Base-by-base conservation (phyloP, 2,329 filamentous ascomycete genomes). In the Cadophora malorum region DNA sequence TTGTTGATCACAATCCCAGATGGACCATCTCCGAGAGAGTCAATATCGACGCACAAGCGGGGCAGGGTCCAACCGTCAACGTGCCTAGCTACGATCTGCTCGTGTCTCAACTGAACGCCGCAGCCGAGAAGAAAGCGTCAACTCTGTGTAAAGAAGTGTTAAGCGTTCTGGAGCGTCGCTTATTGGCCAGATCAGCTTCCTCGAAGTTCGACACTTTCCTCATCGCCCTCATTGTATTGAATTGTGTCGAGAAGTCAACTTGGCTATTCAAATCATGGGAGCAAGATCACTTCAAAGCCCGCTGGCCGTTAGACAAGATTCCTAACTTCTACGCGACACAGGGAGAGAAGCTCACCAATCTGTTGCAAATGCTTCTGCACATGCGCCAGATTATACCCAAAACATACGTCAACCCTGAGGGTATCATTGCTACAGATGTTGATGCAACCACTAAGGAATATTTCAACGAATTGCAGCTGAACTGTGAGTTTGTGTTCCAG, bases 181-280 rank as follows among this genome's bases (percentile, higher is more conserved):
- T 90, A 38, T 84, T 89, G 68, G 89, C 73, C 83, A 82, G 66
- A 86, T 84, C 72, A 82, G 87, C 64, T 85, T 84, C 38, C 89
- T 88, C 73, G 35, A 64, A 59, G 12, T 59, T 59, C 35, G 84
- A 84, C 71, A 85, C 88, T 78, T 90, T 88, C 73, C 83, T 90
- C 25, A 84, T 87, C 2, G 84, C 86, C 3, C 77, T 90, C 65
- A 85, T 90, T 64, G 85, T 90, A 69, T 83, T 90, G 59, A 89
- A 89, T 74, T 89, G 87, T 71, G 82, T 90, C 16, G 88, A 91
- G 75, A 90, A 90, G 79, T 88, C 87, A 0, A 90, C 88, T 0
- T 91, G 88, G 88, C 85, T 86, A 0, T 90, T 90, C 79, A 89
- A 89, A 70, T 87, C 86, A 1, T 91, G 88, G 87, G 87, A 90